Base-by-base conservation (phyloP, 768 basidiomycete genomes). In the Astraeus odoratus region DNA sequence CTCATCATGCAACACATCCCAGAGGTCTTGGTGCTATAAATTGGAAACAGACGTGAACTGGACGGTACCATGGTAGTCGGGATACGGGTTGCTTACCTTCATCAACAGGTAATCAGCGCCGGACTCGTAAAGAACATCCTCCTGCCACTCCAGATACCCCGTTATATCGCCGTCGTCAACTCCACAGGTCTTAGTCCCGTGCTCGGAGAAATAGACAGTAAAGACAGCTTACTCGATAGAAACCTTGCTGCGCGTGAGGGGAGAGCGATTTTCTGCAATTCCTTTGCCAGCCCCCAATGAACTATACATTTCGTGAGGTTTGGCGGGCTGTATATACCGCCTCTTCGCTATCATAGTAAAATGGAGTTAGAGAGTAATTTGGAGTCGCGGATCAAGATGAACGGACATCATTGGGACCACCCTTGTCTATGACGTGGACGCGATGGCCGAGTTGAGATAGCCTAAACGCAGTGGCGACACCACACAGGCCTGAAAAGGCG, bases 381-480 rank as follows among this genome's bases (percentile, higher is more conserved):
- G 12, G 46, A 19, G 19, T 25, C 7, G 26, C 13, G 1, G 46
- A 30, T 23, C 13, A 16, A 12, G 9, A 26, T 4, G 27, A 39
- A 44, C 63, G n/a, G 15, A 73, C 73, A 51, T 68, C 66, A 20
- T 61, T 56, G 18, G 68, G 70, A 18, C 74, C 75, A 48, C 65
- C 67, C 49, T 71, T 67, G 49, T 84, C 82, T 20, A 83, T 48
- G 2, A 85, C 69, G 1, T 70, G 66, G 26, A 83, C 80, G 23
- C 67, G 63, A 60, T 85, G 83, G 4, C 83, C 82, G 10, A 75
- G 72, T 47, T 70, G 72, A 33, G 69, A 66, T 33, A 85, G 64
- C n/a, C 75, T 64, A 55, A 72, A 76, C 8, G 81, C 81, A 7
- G 73, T 64, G 4, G 81, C 74, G 18, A 83, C 71, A 19, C 82